Conservation (phyloP, 164 flowering plant species). For the Aristolochia californica region DNA sequence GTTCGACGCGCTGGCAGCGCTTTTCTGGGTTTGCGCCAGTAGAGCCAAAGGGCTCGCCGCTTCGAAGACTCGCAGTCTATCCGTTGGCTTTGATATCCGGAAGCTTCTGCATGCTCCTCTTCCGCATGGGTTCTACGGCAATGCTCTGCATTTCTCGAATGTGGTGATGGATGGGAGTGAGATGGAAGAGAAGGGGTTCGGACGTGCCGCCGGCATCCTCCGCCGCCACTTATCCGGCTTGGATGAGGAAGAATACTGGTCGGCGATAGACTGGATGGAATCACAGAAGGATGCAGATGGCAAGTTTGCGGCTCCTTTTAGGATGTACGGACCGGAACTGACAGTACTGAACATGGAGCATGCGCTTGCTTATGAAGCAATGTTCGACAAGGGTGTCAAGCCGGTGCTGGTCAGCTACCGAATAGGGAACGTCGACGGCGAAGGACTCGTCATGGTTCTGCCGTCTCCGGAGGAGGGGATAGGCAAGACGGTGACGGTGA, state of each 20-base stretch:
- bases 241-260: slow-evolving; percentile 37
- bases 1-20: slow-evolving; percentile 52
- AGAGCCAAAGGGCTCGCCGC: slow-evolving; percentile 10
- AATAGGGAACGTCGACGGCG: slow-evolving; percentile 50
- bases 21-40: slow-evolving; percentile 46
- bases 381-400: slow-evolving; percentile 27
- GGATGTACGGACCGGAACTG: slow-evolving; percentile 59
- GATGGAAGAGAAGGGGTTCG: slow-evolving; percentile 13
- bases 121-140: slow-evolving; percentile 57
- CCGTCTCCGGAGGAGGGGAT: slow-evolving; percentile 61
- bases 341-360: slow-evolving; percentile 61
- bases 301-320: slow-evolving; percentile 27
- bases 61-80: slow-evolving; percentile 15
- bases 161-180: slow-evolving; percentile 7
- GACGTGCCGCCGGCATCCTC: slow-evolving; percentile 19
- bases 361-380: slow-evolving; percentile 22
- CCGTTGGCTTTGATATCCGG: slow-evolving; percentile 48
- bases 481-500: slow-evolving; percentile 49
- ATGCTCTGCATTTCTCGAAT: slow-evolving; percentile 52
- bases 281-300: slow-evolving; percentile 29
- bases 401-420: slow-evolving; percentile 56
- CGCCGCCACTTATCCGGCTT: slow-evolving; percentile 19
- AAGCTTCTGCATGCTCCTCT: slow-evolving; percentile 28
- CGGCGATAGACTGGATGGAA: slow-evolving; percentile 37
- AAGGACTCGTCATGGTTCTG: slow-evolving; percentile 60